These are phyloP conservation scores for Amylostereum areolatum DNA, from an alignment of 1,284 basidiomycete species.

Conservation along the genomic window DNA sequence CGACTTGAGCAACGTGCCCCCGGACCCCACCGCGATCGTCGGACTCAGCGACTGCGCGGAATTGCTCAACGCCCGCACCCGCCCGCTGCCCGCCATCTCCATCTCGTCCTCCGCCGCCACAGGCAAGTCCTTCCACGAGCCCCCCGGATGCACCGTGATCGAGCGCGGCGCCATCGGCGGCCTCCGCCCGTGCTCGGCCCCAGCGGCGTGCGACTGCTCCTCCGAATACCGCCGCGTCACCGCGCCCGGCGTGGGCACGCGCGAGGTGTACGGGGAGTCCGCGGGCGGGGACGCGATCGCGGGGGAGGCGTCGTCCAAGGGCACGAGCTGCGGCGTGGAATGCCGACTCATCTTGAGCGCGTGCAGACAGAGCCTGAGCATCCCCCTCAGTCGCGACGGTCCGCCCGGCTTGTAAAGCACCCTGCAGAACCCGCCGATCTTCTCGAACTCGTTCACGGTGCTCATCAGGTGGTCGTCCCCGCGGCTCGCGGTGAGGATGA, in stretches of 20 bases:
- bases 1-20: slow-evolving; percentile 56
- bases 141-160: slow-evolving; percentile 39
- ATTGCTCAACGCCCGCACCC: slow-evolving; percentile 17
- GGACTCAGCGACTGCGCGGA: slow-evolving; percentile 30
- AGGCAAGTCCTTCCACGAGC: slow-evolving; percentile 31
- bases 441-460: slow-evolving; percentile 65
- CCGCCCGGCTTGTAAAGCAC: slow-evolving; percentile 88
- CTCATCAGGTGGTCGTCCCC: slow-evolving; percentile 61
- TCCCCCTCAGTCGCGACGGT: slow-evolving; percentile 66
- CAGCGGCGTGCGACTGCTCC: slow-evolving; percentile 22
- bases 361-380: slow-evolving; percentile 69
- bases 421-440: slow-evolving; percentile 82
- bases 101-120: slow-evolving; percentile 26
- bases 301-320: slow-evolving; percentile 4
- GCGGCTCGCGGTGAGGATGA: slow-evolving; percentile 69
- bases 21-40: slow-evolving; percentile 49
- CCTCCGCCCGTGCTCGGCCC: slow-evolving; percentile 17
- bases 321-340: slow-evolving; percentile 1
- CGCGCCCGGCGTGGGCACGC: slow-evolving; percentile 11
- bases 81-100: slow-evolving; percentile 1
- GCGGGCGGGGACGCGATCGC: slow-evolving; percentile 8
- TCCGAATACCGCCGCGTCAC: slow-evolving; percentile 46
- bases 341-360: slow-evolving; percentile 45
- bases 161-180: slow-evolving; percentile 44
- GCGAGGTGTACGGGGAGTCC: slow-evolving; percentile 13